phyloP scores from a whole-genome alignment of 176 grass and related monocot genomes.

The Themeda triandra region DNA sequence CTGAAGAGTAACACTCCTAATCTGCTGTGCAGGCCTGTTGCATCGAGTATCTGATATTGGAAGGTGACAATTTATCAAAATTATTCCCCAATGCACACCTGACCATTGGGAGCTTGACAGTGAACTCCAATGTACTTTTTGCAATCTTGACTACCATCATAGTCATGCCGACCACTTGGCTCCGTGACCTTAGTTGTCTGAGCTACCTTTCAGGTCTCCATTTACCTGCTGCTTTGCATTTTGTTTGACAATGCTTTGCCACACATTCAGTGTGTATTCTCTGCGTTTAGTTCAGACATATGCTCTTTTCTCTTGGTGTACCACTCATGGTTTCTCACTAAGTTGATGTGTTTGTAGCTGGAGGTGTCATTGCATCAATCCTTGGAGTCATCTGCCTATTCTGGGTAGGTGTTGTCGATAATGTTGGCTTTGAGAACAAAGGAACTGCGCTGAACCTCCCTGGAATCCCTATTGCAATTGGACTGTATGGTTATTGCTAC shows the following conservation, averaged over 20 bases:
- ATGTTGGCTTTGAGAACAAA: slow-evolving; percentile 77
- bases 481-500: slow-evolving; percentile 87
- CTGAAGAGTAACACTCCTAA: background rate
- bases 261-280: background rate
- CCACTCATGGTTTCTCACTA: background rate
- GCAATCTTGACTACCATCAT: slow-evolving; percentile 77
- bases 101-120: slow-evolving; percentile 52
- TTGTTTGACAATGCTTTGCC: background rate
- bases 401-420: slow-evolving; percentile 78
- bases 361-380: slow-evolving; percentile 87
- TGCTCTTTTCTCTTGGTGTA: background rate
- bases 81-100: slow-evolving; percentile 78
- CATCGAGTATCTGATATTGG: slow-evolving; percentile 95
- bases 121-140: slow-evolving; percentile 69
- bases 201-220: slow-evolving; percentile 85
- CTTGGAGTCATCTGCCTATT: slow-evolving; percentile 68
- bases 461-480: slow-evolving; percentile 85
- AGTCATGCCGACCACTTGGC: slow-evolving; percentile 92
- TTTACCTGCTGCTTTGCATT: background rate
- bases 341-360: slow-evolving; percentile 50
- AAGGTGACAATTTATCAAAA: slow-evolving; percentile 85
- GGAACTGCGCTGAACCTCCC: slow-evolving; percentile 58
- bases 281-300: background rate
- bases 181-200: slow-evolving; percentile 77
- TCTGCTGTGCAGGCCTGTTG: slow-evolving; percentile 70